Evolutionary conservation across 108 stramenopile genomes (phyloP).

Genomic region (Aurantiochytrium sp.): DNA sequence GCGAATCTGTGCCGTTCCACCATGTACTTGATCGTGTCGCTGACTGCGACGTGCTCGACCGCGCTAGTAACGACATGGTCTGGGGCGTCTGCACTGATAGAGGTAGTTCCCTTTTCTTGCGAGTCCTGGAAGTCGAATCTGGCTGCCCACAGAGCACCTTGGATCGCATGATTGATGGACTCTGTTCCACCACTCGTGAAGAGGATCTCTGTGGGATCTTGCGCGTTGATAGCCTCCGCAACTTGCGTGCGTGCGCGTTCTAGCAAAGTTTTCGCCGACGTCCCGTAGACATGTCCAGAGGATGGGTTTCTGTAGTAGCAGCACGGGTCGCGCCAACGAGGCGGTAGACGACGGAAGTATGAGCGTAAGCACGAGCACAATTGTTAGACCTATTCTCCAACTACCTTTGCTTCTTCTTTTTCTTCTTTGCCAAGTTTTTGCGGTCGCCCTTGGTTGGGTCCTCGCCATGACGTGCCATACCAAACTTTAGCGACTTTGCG

Average conservation of each 20-base stretch:
- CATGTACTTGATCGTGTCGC: conserved; percentile 56
- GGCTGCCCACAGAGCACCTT: conserved; percentile 55
- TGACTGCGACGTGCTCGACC: conserved; percentile 86
- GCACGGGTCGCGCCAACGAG: background rate
- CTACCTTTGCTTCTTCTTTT: too few relatives aligned
- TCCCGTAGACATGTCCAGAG: conserved; percentile 64
- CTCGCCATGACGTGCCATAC: background rate
- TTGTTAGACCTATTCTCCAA: background rate
- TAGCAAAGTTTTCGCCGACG: conserved; percentile 65
- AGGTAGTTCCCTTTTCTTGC: background rate
- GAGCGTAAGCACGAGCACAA: background rate
- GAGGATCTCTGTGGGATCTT: conserved; percentile 28
- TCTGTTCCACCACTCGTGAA: conserved; percentile 93
- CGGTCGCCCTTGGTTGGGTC: background rate
- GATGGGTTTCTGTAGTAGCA: conserved; percentile 75
- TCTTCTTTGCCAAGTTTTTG: too few relatives aligned
- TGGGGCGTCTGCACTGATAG: background rate
- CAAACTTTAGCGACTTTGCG: background rate
- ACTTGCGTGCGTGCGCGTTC: conserved; percentile 57
- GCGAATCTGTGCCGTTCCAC: background rate
- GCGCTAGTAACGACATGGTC: conserved; percentile 74
- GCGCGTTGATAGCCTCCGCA: conserved; percentile 22
- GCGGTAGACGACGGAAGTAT: background rate
- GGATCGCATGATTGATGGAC: conserved; percentile 88
- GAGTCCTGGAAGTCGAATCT: background rate